phyloP scores from a whole-genome alignment of 768 basidiomycete genomes.

The Calocera cornea region DNA sequence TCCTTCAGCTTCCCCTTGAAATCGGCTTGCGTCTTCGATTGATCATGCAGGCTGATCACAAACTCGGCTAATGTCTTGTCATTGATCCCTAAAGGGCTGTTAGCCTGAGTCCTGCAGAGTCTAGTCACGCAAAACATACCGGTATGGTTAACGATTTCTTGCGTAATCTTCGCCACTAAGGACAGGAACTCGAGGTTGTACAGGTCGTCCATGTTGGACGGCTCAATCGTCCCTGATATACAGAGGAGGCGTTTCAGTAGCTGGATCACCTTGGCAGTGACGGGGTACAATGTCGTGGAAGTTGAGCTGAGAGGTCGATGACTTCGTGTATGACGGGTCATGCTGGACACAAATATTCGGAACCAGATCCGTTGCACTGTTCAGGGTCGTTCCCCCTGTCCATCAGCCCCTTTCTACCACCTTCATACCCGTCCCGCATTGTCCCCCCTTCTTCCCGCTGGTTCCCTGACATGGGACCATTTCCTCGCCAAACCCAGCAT shows the following conservation, averaged over 20 bases:
- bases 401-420: too few relatives aligned
- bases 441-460: too few relatives aligned
- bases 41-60: conserved; percentile 76
- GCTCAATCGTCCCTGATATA: background rate
- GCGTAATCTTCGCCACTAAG: conserved; percentile 78
- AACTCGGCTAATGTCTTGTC: conserved; percentile 95
- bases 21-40: conserved; percentile 58
- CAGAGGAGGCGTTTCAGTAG: too few relatives aligned
- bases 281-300: background rate
- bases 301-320: background rate
- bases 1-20: conserved; percentile 74
- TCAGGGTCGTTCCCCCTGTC: too few relatives aligned
- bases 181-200: conserved; percentile 90
- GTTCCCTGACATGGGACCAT: too few relatives aligned
- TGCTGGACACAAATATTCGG: too few relatives aligned
- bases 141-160: conserved; percentile 80
- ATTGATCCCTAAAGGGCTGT: conserved; percentile 40
- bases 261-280: background rate
- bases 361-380: too few relatives aligned
- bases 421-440: too few relatives aligned
- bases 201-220: conserved; percentile 38
- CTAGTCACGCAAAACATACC: conserved; percentile 14
- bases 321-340: background rate
- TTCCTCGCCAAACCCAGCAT: too few relatives aligned
- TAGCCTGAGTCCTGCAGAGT: background rate